Percentiles rank a stretch among this genome's conserved stretches.
Conservation (phyloP, 1,139 yeast species). For the Hanseniaspora gamundiae region DNA sequence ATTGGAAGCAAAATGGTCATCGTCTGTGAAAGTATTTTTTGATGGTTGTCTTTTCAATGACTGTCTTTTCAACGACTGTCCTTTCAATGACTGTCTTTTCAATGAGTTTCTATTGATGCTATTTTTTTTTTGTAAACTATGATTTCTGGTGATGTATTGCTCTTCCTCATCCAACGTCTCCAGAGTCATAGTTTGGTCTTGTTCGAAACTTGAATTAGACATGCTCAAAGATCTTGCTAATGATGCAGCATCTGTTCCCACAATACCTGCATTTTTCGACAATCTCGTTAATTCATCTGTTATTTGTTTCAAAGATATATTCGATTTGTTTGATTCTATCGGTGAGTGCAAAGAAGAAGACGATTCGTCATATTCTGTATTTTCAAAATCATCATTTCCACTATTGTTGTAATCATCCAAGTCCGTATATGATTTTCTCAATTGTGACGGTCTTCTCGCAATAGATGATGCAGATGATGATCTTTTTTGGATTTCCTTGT, state of each 20-base stretch:
- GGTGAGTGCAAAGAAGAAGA: neutral
- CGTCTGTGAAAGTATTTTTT: neutral
- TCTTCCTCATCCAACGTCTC: conserved; percentile 5
- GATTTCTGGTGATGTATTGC: neutral
- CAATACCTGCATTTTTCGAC: conserved; percentile 60
- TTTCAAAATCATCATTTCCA: neutral
- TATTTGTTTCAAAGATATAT: conserved; percentile 45
- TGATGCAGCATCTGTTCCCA: conserved; percentile 62
- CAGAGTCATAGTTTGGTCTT: conserved; percentile 2
- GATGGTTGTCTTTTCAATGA: neutral
- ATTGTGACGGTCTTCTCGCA: conserved; percentile 22
- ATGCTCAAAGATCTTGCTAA: conserved; percentile 50
- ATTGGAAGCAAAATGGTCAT: conserved; percentile 1
- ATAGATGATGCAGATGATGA: conserved; percentile 4
- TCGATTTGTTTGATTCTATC: conserved; percentile 3
- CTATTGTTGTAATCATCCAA: conserved; percentile 7
- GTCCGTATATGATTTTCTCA: conserved; percentile 23
- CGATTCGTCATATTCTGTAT: neutral
- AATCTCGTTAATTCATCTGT: conserved; percentile 55
- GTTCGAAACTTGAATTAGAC: conserved; percentile 9
- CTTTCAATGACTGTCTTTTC: neutral
- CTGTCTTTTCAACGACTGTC: neutral
- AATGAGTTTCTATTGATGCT: neutral
- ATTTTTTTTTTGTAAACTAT: too few relatives aligned
- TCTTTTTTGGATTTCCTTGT: neutral